Evolutionary conservation across 176 grass and related monocot species (phyloP).

Genomic region (Themeda triandra): DNA sequence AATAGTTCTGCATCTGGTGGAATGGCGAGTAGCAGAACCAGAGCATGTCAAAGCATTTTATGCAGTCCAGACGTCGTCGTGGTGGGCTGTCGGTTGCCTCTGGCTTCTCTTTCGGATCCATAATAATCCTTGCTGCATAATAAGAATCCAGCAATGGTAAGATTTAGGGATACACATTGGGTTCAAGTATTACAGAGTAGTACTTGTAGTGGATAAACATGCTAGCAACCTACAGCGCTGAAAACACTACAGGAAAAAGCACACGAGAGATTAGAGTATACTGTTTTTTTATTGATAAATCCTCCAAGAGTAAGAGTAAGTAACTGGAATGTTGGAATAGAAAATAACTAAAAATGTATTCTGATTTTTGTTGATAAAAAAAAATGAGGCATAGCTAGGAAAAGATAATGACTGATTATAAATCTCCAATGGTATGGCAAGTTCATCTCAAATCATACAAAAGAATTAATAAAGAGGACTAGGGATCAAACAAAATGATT

Average conservation of each 20-base stretch:
- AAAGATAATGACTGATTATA: not conserved
- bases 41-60: constrained; percentile 83
- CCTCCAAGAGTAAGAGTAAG: not conserved
- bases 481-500: not conserved
- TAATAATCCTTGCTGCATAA: constrained; percentile 5
- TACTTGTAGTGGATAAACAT: not conserved
- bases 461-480: not conserved
- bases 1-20: constrained; percentile 89
- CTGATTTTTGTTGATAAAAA: not conserved
- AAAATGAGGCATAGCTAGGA: not conserved
- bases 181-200: not conserved
- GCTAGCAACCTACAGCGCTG: constrained; percentile 11
- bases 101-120: constrained; percentile 30
- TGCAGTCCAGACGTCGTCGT: constrained; percentile 42
- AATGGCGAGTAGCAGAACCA: constrained; percentile 98
- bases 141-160: not conserved
- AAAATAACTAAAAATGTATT: not conserved
- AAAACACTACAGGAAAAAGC: not conserved
- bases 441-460: not conserved
- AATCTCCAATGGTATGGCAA: not conserved
- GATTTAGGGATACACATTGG: not conserved
- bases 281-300: not conserved
- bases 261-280: no score
- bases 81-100: not conserved
- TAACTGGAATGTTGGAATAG: not conserved